Percentiles rank a stretch among this genome's conserved stretches.
Conservation (phyloP, 2,329 filamentous ascomycete genomes). For the Fusarium sp. region DNA sequence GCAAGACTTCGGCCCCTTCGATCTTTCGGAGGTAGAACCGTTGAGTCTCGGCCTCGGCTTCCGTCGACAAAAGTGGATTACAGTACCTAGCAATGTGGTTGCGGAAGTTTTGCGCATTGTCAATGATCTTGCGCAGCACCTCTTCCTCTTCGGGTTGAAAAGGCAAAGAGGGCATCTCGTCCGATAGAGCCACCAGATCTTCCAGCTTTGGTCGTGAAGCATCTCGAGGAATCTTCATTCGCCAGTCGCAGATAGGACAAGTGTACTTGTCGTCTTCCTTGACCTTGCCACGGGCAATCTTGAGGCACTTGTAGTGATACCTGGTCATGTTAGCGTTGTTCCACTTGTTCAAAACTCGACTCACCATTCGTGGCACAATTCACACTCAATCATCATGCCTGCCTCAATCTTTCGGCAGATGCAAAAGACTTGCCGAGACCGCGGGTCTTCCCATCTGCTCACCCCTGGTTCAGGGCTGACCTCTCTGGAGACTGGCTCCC, state of each 20-base stretch:
- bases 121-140: constrained; percentile 85
- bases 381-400: constrained; percentile 99
- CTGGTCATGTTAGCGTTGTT: constrained; percentile 54
- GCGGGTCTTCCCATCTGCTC: constrained; percentile 71
- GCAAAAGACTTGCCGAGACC: constrained; percentile 87
- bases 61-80: constrained; percentile 82
- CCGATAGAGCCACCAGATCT: constrained; percentile 84
- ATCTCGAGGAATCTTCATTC: constrained; percentile 95
- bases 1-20: constrained; percentile 92
- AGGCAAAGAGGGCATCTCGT: constrained; percentile 82
- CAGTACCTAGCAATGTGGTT: constrained; percentile 84
- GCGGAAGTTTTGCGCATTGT: constrained; percentile 86
- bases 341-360: constrained; percentile 45
- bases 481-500: constrained; percentile 91
- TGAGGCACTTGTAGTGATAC: constrained; percentile 98
- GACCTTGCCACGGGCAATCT: constrained; percentile 96
- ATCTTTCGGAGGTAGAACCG: constrained; percentile 97
- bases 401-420: constrained; percentile 94
- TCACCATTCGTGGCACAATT: constrained; percentile 97
- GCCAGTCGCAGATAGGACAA: constrained; percentile 97
- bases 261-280: constrained; percentile 99
- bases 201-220: constrained; percentile 95
- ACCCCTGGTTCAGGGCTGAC: constrained; percentile 68
- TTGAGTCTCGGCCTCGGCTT: constrained; percentile 88
- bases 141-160: constrained; percentile 98